Base-by-base conservation (phyloP, 768 basidiomycete genomes). In the Boletus rubroflammeus region DNA sequence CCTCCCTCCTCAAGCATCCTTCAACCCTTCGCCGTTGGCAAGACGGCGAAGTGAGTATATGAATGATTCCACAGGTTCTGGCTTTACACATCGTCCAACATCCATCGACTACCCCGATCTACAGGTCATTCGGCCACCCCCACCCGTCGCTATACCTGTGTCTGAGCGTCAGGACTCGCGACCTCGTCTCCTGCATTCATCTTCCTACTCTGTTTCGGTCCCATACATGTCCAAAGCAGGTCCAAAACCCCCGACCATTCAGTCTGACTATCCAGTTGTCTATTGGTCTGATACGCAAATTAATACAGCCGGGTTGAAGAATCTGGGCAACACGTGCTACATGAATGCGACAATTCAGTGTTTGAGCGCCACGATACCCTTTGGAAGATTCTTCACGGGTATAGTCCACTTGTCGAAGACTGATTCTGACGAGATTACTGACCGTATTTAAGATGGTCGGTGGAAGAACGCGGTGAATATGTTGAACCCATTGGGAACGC, bases 301-400 rank as follows among this genome's bases (percentile, higher is more conserved):
- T 50, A 88, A 86, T 23, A 84, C 84, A 19, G 84, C 86, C 0
- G 96, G 96, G 4, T 70, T 99, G 67, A 95, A 95, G 81, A 99
- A 99, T 68, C 67, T 98, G 56, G 87, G 90, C 17, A 98, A 98
- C 69, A 99, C 97, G 8, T 99, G 97, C 70, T 99, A 98, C 67
- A 98, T 98, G 93, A 98, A 98, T 69, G 91, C 97, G 29, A 94
- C 93, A 6, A 83, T 99, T 15, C 97, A 99, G 71, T 99, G 97
- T 69, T 75, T 99, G 66, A 93, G 87, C 67, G 95, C 95, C 0
- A 97, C 96, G 0, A 83, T 90, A 7, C 96, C 96, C 0, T 96
- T 99, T 70, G 83, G 94, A 29, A 80, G 85, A 50, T 98, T 95
- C 75, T 98, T 99, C 64, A 86, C 85, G 5, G 88, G 93, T 94